phyloP scores from a whole-genome alignment of 2,329 filamentous ascomycete genomes.

The Leptographium wingfieldii region DNA sequence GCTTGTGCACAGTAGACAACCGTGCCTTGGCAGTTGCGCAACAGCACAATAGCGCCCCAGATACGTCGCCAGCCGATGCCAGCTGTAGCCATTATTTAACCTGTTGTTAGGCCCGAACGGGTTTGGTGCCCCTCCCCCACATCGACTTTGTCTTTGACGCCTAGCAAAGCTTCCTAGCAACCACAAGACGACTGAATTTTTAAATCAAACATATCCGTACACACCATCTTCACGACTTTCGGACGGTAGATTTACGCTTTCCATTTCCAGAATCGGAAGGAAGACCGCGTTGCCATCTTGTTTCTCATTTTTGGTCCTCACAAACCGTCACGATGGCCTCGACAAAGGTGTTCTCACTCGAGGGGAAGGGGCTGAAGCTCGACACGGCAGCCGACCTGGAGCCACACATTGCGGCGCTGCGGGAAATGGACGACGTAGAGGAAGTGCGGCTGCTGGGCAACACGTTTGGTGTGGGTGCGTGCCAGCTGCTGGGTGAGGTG shows the following conservation, averaged over 20 bases:
- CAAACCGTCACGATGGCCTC: constrained; percentile 32
- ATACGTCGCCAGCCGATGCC: background rate
- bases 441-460: constrained; percentile 83
- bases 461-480: constrained; percentile 82
- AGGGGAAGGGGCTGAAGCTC: constrained; percentile 86
- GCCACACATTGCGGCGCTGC: constrained; percentile 64
- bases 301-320: constrained; percentile 15
- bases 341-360: constrained; percentile 70
- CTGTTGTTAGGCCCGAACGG: background rate
- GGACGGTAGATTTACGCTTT: background rate
- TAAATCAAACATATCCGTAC: too few species aligned
- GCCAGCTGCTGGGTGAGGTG: constrained; percentile 70
- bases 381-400: constrained; percentile 79
- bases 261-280: background rate
- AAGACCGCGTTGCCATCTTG: background rate
- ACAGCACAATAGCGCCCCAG: too few species aligned
- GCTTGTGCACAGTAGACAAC: background rate
- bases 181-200: background rate
- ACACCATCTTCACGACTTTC: background rate
- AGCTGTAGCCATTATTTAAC: background rate
- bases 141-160: background rate
- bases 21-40: background rate
- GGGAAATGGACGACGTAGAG: constrained; percentile 60
- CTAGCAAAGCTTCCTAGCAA: background rate
- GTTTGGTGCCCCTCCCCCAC: background rate